Evolutionary conservation across 2,329 filamentous ascomycete genomes (phyloP).

Genomic region (Botrytis deweyae): DNA sequence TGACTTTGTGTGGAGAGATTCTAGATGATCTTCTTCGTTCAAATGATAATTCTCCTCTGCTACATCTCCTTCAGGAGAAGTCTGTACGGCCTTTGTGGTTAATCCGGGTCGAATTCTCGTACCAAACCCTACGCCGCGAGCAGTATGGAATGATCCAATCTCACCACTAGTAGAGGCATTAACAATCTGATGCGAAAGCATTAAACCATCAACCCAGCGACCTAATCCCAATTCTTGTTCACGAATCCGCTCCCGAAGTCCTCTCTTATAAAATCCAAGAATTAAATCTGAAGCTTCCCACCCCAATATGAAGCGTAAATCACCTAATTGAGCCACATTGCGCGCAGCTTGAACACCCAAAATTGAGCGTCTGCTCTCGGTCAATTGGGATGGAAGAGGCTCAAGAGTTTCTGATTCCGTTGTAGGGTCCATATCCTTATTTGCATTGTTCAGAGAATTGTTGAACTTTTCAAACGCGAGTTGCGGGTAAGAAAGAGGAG

Average conservation of each 20-base stretch:
- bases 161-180: neutral
- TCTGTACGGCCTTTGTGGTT: neutral
- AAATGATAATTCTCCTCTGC: neutral
- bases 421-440: neutral
- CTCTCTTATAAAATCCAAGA: neutral
- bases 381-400: neutral
- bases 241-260: neutral
- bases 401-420: neutral
- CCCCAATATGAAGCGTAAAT: neutral
- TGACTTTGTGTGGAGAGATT: neutral
- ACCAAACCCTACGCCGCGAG: neutral
- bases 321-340: neutral
- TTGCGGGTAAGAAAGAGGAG: slow-evolving; percentile 47
- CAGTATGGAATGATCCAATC: neutral
- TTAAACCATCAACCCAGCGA: neutral
- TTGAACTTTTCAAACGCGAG: slow-evolving; percentile 45
- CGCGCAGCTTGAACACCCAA: no score
- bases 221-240: neutral
- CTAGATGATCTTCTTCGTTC: neutral
- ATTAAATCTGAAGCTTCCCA: fast-evolving
- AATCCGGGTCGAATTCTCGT: neutral
- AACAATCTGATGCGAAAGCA: neutral
- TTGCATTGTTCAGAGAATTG: neutral
- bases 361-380: neutral
- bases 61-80: neutral